phyloP scores from a whole-genome alignment of 176 grass and related monocot species.

The Puccinellia tenuiflora region DNA sequence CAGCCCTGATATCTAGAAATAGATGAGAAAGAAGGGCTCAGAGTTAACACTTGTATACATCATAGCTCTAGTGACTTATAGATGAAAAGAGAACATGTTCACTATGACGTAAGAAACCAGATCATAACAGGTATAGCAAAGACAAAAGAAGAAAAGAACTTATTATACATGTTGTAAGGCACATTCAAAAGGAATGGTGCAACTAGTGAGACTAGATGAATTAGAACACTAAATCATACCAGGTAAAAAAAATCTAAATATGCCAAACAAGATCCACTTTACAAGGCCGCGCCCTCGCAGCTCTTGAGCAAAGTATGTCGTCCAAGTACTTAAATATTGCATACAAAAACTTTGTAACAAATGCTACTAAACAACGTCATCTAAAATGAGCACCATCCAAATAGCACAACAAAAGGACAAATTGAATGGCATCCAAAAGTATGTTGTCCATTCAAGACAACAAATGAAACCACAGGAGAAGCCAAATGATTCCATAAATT shows the following conservation, averaged over 20 bases:
- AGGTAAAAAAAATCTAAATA: neutral
- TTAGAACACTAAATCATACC: neutral
- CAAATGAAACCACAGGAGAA: neutral
- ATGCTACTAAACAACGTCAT: neutral
- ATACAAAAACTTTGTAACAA: neutral
- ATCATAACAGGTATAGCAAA: neutral
- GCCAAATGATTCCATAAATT: neutral
- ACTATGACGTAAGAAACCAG: neutral
- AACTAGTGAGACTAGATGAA: neutral
- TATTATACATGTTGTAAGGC: neutral
- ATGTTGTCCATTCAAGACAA: neutral
- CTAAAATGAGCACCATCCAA: neutral
- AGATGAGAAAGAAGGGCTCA: neutral
- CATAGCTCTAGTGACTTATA: neutral
- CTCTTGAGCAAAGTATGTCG: too few relatives aligned
- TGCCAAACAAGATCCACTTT: neutral
- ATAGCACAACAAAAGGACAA: neutral
- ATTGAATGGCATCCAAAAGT: neutral
- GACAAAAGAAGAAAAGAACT: neutral
- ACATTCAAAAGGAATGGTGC: neutral
- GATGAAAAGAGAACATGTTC: constrained; percentile 10
- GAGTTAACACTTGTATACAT: neutral
- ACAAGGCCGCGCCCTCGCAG: too few relatives aligned
- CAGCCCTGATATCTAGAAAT: constrained; percentile 12
- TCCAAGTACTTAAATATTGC: neutral